These are phyloP conservation scores for Termitomyces bulborhizus DNA, from an alignment of 768 basidiomycete genomes.

Conservation along the genomic window DNA sequence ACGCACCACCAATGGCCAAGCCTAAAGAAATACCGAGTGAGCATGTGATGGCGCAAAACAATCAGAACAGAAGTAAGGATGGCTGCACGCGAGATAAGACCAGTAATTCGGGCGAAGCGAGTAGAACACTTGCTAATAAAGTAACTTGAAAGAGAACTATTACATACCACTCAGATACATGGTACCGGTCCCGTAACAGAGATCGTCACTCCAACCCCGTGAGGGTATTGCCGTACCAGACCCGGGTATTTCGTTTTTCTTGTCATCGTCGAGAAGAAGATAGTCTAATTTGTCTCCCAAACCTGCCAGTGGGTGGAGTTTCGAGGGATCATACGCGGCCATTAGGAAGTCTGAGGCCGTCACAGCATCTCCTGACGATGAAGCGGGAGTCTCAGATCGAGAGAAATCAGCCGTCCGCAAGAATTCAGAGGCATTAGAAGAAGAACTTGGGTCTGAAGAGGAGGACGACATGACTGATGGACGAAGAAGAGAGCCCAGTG, in stretches of 20 bases:
- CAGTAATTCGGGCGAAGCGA: conserved; percentile 45
- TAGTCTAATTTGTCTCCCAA: conserved; percentile 94
- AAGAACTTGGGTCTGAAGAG: conserved; percentile 21
- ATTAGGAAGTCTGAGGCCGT: conserved; percentile 86
- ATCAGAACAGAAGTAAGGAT: conserved; percentile 61
- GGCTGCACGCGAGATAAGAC: conserved; percentile 60
- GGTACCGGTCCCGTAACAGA: conserved; percentile 98
- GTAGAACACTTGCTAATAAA: conserved; percentile 39
- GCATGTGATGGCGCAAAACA: conserved; percentile 80
- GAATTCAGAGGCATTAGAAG: conserved; percentile 39
- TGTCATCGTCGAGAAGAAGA: conserved; percentile 93
- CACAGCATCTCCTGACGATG: conserved; percentile 49
- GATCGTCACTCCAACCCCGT: conserved; percentile 97
- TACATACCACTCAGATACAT: conserved; percentile 95
- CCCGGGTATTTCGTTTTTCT: conserved; percentile 86
- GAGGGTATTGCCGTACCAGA: conserved; percentile 87
- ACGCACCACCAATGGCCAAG: conserved; percentile 88
- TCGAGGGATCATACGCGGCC: conserved; percentile 85
- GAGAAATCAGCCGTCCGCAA: conserved; percentile 45
- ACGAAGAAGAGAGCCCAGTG: conserved; percentile 8
- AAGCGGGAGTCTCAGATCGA: conserved; percentile 28
- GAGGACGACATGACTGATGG: conserved; percentile 24
- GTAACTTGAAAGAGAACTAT: conserved; percentile 57
- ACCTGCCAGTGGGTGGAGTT: conserved; percentile 90
- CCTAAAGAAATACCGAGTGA: conserved; percentile 63